These are phyloP conservation scores for Begonia loranthoides DNA, from an alignment of 306 rosid species.

Conservation along the genomic window DNA sequence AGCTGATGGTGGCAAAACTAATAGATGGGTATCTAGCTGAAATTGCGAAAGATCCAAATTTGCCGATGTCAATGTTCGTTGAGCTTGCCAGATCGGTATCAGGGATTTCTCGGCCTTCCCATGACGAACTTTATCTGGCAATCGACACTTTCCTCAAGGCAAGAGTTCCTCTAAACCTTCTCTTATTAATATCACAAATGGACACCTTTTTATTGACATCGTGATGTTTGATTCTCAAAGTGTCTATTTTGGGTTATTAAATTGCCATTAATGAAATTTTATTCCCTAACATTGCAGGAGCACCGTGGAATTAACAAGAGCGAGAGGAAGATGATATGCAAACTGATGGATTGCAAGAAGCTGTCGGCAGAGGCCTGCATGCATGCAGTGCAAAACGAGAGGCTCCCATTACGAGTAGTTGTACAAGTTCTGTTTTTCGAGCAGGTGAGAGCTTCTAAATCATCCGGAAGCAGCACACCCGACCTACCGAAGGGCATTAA, in stretches of 20 bases:
- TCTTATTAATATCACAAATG: too few relatives aligned
- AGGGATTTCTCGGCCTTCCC: slow-evolving; percentile 55
- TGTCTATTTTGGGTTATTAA: too few relatives aligned
- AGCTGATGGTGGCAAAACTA: slow-evolving; percentile 86
- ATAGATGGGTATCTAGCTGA: slow-evolving; percentile 82
- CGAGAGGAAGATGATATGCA: slow-evolving; percentile 80
- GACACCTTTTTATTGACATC: too few relatives aligned
- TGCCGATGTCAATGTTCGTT: slow-evolving; percentile 50
- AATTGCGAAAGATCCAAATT: slow-evolving; percentile 65
- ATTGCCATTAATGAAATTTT: too few relatives aligned
- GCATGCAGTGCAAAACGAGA: slow-evolving; percentile 94
- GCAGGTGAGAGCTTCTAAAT: slow-evolving; percentile 65
- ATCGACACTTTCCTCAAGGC: slow-evolving; percentile 97
- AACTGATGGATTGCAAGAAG: slow-evolving; percentile 84
- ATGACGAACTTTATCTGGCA: slow-evolving; percentile 81
- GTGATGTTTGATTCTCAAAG: too few relatives aligned
- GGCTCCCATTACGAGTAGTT: slow-evolving; percentile 83
- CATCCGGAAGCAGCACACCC: slow-evolving; percentile 91
- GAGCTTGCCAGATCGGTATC: slow-evolving; percentile 71
- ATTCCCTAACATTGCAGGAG: slow-evolving; percentile 27
- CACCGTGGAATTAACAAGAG: slow-evolving; percentile 80
- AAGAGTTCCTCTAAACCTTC: slow-evolving; percentile 9
- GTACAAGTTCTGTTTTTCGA: slow-evolving; percentile 94
- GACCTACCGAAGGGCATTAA: slow-evolving; percentile 64
- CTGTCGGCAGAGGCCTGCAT: slow-evolving; percentile 79